Conservation (phyloP, 768 basidiomycete species). For the Lactarius vividus region DNA sequence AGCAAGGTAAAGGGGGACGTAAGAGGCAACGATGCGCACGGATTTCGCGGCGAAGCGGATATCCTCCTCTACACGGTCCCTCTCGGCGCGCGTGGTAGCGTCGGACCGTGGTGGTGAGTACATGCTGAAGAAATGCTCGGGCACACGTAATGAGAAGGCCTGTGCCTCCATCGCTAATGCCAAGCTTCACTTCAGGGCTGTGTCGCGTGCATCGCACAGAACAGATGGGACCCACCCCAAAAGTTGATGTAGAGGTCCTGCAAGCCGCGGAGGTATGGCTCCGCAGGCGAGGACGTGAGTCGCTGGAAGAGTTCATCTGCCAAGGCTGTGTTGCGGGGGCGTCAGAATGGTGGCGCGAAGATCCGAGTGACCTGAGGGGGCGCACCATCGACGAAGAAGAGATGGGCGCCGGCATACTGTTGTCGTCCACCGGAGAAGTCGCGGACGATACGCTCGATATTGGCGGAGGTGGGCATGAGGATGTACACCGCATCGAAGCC, state of each 20-base stretch:
- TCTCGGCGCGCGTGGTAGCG: slow-evolving; percentile 59
- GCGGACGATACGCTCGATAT: slow-evolving; percentile 84
- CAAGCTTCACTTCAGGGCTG: not conserved
- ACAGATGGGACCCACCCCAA: slow-evolving; percentile 60
- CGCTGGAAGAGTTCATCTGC: slow-evolving; percentile 73
- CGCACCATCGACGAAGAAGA: slow-evolving; percentile 92
- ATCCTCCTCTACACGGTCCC: slow-evolving; percentile 84
- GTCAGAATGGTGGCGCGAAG: not conserved
- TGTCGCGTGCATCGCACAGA: not conserved
- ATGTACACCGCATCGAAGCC: slow-evolving; percentile 91
- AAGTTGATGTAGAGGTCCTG: slow-evolving; percentile 92
- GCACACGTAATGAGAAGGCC: slow-evolving; percentile 75
- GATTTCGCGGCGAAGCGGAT: slow-evolving; percentile 70
- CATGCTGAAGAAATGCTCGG: slow-evolving; percentile 81
- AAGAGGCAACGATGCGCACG: slow-evolving; percentile 40
- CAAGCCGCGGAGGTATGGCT: slow-evolving; percentile 69
- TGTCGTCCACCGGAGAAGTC: slow-evolving; percentile 70
- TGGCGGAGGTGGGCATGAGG: slow-evolving; percentile 92
- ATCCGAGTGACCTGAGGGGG: not conserved
- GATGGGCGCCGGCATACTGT: slow-evolving; percentile 78
- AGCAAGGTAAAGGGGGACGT: not conserved
- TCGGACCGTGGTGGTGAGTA: slow-evolving; percentile 82
- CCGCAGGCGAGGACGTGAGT: slow-evolving; percentile 71
- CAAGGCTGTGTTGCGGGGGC: slow-evolving; percentile 51
- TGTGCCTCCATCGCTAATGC: slow-evolving; percentile 77